phyloP scores from a whole-genome alignment of 331 rosid genomes.

The Stylosanthes scabra region DNA sequence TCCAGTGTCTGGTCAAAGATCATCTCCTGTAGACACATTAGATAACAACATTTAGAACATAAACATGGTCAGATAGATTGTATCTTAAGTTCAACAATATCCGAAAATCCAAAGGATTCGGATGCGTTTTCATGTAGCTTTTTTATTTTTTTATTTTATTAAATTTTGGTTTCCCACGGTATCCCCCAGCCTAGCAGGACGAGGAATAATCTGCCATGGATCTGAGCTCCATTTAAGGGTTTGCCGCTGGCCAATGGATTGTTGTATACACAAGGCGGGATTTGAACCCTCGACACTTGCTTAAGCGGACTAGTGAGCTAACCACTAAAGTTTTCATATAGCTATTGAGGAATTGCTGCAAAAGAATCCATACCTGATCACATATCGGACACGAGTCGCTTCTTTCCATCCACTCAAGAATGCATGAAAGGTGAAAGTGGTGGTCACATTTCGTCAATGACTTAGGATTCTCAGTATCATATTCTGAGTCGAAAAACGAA shows the following conservation, averaged over 20 bases:
- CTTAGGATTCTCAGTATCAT: constrained; percentile 74
- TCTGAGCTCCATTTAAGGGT: too few species aligned
- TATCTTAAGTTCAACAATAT: constrained; percentile 13
- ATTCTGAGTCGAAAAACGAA: constrained; percentile 55
- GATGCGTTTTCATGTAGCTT: not conserved
- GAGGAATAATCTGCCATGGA: too few species aligned
- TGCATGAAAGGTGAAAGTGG: constrained; percentile 84
- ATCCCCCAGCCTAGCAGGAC: too few species aligned
- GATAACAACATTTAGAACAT: not conserved
- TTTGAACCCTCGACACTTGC: too few species aligned
- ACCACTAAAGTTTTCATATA: not conserved
- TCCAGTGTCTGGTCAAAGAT: constrained; percentile 50
- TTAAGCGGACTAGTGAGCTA: too few species aligned
- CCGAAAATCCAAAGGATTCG: not conserved
- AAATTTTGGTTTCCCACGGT: too few species aligned
- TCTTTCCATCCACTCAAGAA: constrained; percentile 97
- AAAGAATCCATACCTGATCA: constrained; percentile 60
- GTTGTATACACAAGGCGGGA: too few species aligned
- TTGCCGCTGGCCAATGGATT: too few species aligned
- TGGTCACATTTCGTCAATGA: constrained; percentile 70
- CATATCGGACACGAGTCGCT: constrained; percentile 92
- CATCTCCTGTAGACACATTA: constrained; percentile 65
- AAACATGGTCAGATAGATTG: constrained; percentile 10
- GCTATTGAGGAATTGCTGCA: constrained; percentile 25
- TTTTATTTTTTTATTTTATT: too few species aligned